Base-by-base conservation (phyloP, 352 stramenopile species). In the Globisporangium polare region DNA sequence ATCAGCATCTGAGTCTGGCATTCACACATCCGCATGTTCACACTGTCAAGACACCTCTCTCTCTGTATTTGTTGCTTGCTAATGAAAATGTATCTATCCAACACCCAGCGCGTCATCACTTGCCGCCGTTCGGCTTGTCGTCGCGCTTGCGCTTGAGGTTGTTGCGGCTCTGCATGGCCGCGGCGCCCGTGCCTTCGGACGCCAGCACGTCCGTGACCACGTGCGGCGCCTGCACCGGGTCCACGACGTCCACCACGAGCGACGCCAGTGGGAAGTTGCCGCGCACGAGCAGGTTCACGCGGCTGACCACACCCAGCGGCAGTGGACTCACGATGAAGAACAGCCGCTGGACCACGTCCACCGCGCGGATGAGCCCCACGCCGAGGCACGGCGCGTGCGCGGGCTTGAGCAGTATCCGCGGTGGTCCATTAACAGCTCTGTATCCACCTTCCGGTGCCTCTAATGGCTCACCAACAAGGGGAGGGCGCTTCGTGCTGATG, bases 91-190 rank as follows among this genome's bases (percentile, higher is more conserved):
- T 7, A 27, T 27, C n/a, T 27, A 47, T 22, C 10, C 6, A 15
- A 24, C 8, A 27, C 2, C n/a, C 10, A 20, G 26, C n/a, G 15
- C 41, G 17, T 29, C 35, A 41, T 39, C 17, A 63, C 31, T 63
- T 53, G 52, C 20, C 20, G 31, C 62, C 26, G 33, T 43, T 43
- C 37, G 17, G 39, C n/a, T 63, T 62, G 51, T 71, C 73, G 65
- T 93, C 84, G 13, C 84, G 82, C 67, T 95, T 95, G 42, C 86
- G 84, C 65, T 95, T 95, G 60, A 95, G 71, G 63, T 93, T 95
- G 68, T 95, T 89, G 59, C 86, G 83, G 63, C 84, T 94, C 61
- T 95, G 80, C 86, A 95, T 95, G 43, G 71, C 75, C 12, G 72
- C 71, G 8, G 86, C 86, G 17, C 86, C 86, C 0, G 86, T 92